Conservation (phyloP, 805 yeast genomes). For the Phaffomyces thermotolerans region DNA sequence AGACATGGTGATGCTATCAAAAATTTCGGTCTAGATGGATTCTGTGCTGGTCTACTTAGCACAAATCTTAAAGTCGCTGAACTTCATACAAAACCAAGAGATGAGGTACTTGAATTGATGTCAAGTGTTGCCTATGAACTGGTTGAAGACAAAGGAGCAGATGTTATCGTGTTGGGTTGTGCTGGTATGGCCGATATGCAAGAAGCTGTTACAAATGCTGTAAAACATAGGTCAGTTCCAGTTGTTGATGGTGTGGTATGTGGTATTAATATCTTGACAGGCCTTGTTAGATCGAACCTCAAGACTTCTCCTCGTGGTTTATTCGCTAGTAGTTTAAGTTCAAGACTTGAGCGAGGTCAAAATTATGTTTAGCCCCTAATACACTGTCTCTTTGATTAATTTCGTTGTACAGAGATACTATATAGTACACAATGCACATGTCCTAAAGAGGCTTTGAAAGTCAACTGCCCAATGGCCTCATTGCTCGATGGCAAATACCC, state of each 20-base stretch:
- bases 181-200: constrained; percentile 28
- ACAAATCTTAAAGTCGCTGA: constrained; percentile 28
- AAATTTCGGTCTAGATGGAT: constrained; percentile 23
- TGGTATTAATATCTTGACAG: constrained; percentile 21
- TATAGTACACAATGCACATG: no score
- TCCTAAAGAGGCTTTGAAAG: no score
- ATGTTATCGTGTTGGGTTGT: constrained; percentile 25
- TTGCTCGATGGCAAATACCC: no score
- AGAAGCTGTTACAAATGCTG: constrained; percentile 19
- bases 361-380: constrained; percentile 5
- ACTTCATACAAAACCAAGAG: constrained; percentile 26
- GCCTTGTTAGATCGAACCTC: constrained; percentile 18
- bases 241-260: constrained; percentile 24
- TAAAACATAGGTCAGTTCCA: constrained; percentile 14
- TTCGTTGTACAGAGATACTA: no score
- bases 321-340: constrained; percentile 18
- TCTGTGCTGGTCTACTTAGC: constrained; percentile 28
- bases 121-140: constrained; percentile 19
- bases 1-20: constrained; percentile 27
- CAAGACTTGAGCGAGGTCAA: constrained; percentile 19
- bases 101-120: constrained; percentile 25
- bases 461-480: no score
- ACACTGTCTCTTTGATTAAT: no score
- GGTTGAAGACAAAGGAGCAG: constrained; percentile 25
- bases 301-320: constrained; percentile 26